phyloP scores from a whole-genome alignment of 108 stramenopile species.

The Cylindrotheca closterium region DNA sequence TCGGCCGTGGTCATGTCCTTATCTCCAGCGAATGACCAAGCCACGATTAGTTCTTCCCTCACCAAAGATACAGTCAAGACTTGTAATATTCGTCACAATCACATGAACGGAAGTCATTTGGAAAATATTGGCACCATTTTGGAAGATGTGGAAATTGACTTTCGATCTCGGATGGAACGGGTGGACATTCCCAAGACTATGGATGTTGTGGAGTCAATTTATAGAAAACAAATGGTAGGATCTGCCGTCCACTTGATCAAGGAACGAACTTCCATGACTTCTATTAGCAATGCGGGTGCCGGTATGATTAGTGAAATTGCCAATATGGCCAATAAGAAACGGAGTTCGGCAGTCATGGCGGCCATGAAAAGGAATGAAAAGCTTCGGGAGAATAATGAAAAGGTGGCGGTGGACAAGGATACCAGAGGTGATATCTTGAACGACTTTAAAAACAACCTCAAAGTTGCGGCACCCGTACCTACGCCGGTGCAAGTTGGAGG shows the following conservation, averaged over 20 bases:
- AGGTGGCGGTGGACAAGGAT: background rate
- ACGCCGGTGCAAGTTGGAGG: background rate
- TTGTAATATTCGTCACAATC: background rate
- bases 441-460: slow-evolving; percentile 2
- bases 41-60: slow-evolving; percentile 42
- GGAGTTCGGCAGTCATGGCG: slow-evolving; percentile 20
- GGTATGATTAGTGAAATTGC: slow-evolving; percentile 37
- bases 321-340: slow-evolving; percentile 17
- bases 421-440: slow-evolving; percentile 3
- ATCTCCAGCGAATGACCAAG: slow-evolving; percentile 30
- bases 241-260: background rate
- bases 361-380: slow-evolving; percentile 17
- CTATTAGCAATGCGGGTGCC: slow-evolving; percentile 14
- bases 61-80: slow-evolving; percentile 34
- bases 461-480: background rate
- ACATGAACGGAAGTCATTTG: slow-evolving; percentile 59
- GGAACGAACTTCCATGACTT: background rate
- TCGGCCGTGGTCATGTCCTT: slow-evolving; percentile 80
- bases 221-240: slow-evolving; percentile 10
- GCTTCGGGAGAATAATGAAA: background rate
- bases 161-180: slow-evolving; percentile 73
- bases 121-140: slow-evolving; percentile 91
- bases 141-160: slow-evolving; percentile 92
- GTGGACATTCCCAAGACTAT: slow-evolving; percentile 89
- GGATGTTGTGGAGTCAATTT: slow-evolving; percentile 77